Percentiles rank a stretch among this genome's conserved stretches.
phyloP scores from a whole-genome alignment of 169 alveolate genomes.

The Besnoitia besnoiti region DNA sequence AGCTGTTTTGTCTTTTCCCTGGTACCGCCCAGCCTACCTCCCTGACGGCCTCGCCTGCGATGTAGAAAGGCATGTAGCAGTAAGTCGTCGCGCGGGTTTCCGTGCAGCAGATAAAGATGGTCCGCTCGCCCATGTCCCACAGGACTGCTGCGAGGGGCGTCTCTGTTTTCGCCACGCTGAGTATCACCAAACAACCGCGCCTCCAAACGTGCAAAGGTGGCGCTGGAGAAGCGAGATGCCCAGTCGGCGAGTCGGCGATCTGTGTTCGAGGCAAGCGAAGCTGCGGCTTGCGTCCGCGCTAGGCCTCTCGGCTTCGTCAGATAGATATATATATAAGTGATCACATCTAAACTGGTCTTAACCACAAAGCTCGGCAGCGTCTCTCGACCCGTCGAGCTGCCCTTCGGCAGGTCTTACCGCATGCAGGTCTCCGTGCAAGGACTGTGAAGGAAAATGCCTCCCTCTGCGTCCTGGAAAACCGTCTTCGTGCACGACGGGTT shows the following conservation, averaged over 20 bases:
- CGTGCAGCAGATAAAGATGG: slow-evolving; percentile 1
- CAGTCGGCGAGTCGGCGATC: no score
- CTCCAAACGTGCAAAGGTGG: background rate
- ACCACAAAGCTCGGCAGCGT: background rate
- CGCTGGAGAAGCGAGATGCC: background rate
- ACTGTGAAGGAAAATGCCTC: slow-evolving; percentile 80
- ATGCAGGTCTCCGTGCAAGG: slow-evolving; percentile 80
- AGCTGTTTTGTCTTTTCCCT: no score
- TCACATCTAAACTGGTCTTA: background rate
- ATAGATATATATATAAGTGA: no score
- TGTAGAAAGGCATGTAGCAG: background rate
- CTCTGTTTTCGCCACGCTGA: background rate
- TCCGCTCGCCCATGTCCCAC: background rate
- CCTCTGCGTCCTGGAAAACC: slow-evolving; percentile 83
- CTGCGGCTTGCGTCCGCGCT: no score
- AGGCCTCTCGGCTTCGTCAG: no score
- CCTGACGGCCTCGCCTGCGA: background rate
- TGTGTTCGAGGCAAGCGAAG: no score
- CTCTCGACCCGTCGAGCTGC: background rate
- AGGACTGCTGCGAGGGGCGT: background rate
- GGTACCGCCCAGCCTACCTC: slow-evolving; percentile 1
- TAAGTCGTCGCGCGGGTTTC: background rate
- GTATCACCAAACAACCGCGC: background rate
- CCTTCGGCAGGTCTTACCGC: slow-evolving; percentile 14
- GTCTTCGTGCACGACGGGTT: slow-evolving; percentile 82